Base-by-base conservation (phyloP, 306 rosid species). In the Vicia villosa region DNA sequence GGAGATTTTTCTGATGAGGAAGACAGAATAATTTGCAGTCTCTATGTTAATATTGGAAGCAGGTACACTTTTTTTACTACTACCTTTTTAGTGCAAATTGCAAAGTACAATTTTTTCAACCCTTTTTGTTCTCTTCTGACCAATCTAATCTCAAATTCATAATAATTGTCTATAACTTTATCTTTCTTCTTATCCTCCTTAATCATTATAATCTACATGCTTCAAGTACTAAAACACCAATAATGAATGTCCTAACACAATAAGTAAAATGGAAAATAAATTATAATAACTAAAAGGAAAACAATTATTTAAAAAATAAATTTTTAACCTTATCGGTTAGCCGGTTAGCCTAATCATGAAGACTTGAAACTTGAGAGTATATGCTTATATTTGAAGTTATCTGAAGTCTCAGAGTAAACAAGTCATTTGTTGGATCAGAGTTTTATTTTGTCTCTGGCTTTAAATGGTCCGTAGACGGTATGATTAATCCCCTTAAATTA, bases 1-100 rank as follows among this genome's bases (percentile, higher is more conserved):
- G 98, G 98, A 11, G 96, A 94, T 51, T 94, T 94, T 68, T 84
- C 98, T 0, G 91, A 89, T 38, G 98, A 90, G 75, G 98, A 94
- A 81, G 97, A 94, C 78, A 87, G 91, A 84, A 80, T 88, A 42
- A 94, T 94, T 40, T 94, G 98, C 79, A 84, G 80, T 69, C 92
- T 94, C 77, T 90, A 81, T 83, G 87, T 91, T 64, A 94, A 80
- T 77, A 94, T 94, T 62, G 98, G 98, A 74, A 94, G 97, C 95
- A 82, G 98, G 98, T 87, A 82, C 28, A 73, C 14, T 42, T 8
- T 10, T 52, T 8, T 26, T 19, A 50, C 10, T 47, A 8, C 46
- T 24, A 55, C 26, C 74, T 66, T 55, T 74, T 68, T 45, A 56
- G 49, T 66, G 57, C 36, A 47, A 50, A 11, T 15, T 47, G 15